phyloP scores from a whole-genome alignment of 75 land plant genomes.

The Pinus albicaulis region DNA sequence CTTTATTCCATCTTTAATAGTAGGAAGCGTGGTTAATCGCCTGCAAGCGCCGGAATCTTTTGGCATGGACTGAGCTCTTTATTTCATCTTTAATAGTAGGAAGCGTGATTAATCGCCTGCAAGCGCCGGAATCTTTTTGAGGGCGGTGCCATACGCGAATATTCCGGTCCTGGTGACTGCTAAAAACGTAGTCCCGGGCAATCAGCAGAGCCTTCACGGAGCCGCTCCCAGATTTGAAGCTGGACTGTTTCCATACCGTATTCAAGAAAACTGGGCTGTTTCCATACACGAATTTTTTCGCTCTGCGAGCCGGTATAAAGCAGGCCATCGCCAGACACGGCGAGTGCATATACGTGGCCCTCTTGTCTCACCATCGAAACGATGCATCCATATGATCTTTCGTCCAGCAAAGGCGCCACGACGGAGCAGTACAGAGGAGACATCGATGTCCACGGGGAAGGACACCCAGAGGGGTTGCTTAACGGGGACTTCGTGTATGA shows the following conservation, averaged over 20 bases:
- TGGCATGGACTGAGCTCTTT: constrained; percentile 36
- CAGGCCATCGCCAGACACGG: constrained; percentile 38
- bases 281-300: constrained; percentile 66
- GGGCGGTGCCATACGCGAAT: constrained; percentile 42
- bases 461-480: background rate
- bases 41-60: constrained; percentile 15
- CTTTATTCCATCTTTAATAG: constrained; percentile 36
- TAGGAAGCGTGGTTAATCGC: constrained; percentile 51
- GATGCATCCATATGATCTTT: constrained; percentile 13
- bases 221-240: constrained; percentile 52
- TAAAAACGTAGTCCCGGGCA: constrained; percentile 32
- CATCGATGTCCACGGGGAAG: background rate
- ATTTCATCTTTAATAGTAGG: constrained; percentile 50
- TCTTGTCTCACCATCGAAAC: constrained; percentile 44
- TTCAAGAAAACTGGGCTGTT: constrained; percentile 25
- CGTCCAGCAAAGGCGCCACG: constrained; percentile 10
- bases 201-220: constrained; percentile 39
- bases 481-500: constrained; percentile 9
- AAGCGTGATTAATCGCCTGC: constrained; percentile 46
- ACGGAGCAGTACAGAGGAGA: constrained; percentile 11
- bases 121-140: background rate
- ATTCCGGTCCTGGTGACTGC: constrained; percentile 50
- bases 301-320: constrained; percentile 67
- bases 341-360: constrained; percentile 81
- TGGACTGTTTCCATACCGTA: too few relatives aligned